Evolutionary conservation across 2,329 filamentous ascomycete genomes (phyloP).

Genomic region (Aspergillus sp.): DNA sequence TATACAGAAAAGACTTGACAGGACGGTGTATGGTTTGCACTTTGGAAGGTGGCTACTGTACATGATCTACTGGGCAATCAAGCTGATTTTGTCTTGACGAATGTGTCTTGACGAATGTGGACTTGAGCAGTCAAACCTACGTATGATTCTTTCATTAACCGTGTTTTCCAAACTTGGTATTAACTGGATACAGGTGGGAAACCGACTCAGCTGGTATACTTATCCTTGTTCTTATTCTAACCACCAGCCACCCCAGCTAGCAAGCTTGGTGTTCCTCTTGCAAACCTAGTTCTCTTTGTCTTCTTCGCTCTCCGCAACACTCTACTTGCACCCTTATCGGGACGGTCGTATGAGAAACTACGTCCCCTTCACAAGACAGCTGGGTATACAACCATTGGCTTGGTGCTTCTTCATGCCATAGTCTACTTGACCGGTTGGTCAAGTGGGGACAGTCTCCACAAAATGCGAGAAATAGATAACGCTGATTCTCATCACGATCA

Average conservation of each 20-base stretch:
- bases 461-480: background rate
- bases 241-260: background rate
- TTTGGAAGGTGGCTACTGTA: background rate
- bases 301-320: background rate
- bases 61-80: slow-evolving; percentile 2
- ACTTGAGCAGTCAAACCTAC: background rate
- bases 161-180: background rate
- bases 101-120: background rate
- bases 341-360: background rate
- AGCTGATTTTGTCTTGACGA: background rate
- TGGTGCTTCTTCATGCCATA: background rate
- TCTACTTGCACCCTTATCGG: background rate
- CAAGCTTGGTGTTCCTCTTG: background rate
- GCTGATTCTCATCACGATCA: slow-evolving; percentile 1
- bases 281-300: background rate
- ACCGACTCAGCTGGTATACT: background rate
- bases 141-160: background rate
- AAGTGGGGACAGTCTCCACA: background rate
- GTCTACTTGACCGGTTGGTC: background rate
- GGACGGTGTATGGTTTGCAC: background rate
- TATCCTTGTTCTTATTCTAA: background rate
- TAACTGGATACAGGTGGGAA: background rate
- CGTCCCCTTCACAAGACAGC: background rate
- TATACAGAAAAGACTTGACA: background rate
- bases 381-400: background rate